Evolutionary conservation across 2,329 filamentous ascomycete species (phyloP).

Genomic region (Fusarium sp.): DNA sequence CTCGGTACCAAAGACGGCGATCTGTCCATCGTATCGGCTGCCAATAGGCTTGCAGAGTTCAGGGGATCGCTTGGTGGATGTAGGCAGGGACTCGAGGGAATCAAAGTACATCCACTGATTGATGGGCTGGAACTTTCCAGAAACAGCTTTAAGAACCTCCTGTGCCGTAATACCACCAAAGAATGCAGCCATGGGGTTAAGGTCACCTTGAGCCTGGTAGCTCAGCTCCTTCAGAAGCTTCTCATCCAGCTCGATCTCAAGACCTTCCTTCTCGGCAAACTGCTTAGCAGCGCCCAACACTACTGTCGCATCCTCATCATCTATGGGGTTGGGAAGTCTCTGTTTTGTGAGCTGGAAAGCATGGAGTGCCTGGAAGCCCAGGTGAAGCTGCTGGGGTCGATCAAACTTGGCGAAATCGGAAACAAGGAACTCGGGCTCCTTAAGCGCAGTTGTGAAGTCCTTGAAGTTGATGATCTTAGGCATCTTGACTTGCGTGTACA

Average conservation of each 20-base stretch:
- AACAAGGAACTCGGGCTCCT: conserved; percentile 88
- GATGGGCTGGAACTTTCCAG: conserved; percentile 97
- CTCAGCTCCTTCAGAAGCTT: conserved; percentile 93
- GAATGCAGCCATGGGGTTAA: conserved; percentile 92
- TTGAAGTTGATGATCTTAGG: conserved; percentile 93
- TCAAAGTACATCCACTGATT: conserved; percentile 98
- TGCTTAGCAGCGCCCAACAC: conserved; percentile 79
- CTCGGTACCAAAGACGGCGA: conserved; percentile 92
- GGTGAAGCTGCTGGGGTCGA: conserved; percentile 88
- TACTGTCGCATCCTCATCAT: conserved; percentile 83
- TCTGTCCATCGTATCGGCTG: conserved; percentile 94
- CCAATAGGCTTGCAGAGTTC: conserved; percentile 88
- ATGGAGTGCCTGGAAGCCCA: conserved; percentile 92
- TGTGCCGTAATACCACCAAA: conserved; percentile 95
- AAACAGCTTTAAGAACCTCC: conserved; percentile 95
- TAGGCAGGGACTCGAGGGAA: conserved; percentile 92
- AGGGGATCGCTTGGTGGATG: conserved; percentile 78
- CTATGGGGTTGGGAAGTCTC: conserved; percentile 82
- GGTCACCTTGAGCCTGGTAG: conserved; percentile 91
- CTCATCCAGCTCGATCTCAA: conserved; percentile 80
- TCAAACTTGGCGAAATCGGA: conserved; percentile 99
- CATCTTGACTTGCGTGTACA: conserved; percentile 98
- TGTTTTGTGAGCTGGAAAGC: conserved; percentile 81
- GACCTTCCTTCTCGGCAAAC: conserved; percentile 77
- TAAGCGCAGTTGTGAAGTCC: conserved; percentile 78